Conservation (phyloP, 306 rosid genomes). For the Lagenaria siceraria region DNA sequence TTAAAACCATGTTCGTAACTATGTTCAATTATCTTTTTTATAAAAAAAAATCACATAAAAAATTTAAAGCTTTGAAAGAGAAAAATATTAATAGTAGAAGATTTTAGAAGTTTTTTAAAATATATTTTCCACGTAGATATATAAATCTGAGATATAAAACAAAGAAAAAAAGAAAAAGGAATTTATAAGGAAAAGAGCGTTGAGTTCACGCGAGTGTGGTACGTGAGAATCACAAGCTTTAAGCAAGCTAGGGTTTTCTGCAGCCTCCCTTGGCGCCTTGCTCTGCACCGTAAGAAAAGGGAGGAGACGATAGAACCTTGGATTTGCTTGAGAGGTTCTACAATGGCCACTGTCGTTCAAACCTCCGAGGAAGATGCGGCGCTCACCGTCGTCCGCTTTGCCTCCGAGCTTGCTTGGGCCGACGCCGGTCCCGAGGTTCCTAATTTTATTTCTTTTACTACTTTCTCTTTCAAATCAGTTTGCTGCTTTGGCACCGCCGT, state of each 20-base stretch:
- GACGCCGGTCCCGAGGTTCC: constrained; percentile 85
- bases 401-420: constrained; percentile 87
- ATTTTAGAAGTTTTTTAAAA: too few species aligned
- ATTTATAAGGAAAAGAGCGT: background rate
- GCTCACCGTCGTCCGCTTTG: constrained; percentile 65
- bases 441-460: background rate
- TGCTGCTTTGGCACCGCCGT: background rate
- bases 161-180: background rate
- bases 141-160: too few species aligned
- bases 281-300: background rate
- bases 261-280: background rate
- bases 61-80: too few species aligned
- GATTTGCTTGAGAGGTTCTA: constrained; percentile 18
- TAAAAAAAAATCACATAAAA: too few species aligned
- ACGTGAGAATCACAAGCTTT: background rate
- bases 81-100: too few species aligned
- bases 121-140: too few species aligned
- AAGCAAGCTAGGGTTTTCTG: constrained; percentile 24
- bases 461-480: background rate
- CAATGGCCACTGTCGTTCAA: constrained; percentile 80
- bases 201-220: background rate
- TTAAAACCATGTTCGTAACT: too few species aligned
- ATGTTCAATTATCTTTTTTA: too few species aligned
- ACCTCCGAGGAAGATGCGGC: constrained; percentile 88
- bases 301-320: background rate